These are phyloP conservation scores for Nakazawaea populi DNA, from an alignment of 805 yeast species.

Conservation along the genomic window DNA sequence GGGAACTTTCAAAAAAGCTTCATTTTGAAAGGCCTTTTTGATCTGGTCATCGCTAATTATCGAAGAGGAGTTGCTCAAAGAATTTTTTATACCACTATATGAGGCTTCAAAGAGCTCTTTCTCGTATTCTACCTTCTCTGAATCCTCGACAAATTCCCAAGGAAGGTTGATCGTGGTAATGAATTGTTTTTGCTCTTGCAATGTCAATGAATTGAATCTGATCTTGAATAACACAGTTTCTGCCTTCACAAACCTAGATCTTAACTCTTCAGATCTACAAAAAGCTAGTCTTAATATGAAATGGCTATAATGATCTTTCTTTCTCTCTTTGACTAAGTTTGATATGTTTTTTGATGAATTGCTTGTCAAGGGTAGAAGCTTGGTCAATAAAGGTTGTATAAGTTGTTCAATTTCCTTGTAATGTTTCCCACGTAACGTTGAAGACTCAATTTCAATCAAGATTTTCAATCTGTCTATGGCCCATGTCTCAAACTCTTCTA, in stretches of 20 bases:
- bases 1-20: conserved; percentile 75
- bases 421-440: conserved; percentile 56
- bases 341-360: conserved; percentile 31
- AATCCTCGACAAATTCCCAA: conserved; percentile 61
- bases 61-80: conserved; percentile 23
- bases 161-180: conserved; percentile 60
- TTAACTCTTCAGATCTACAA: conserved; percentile 78
- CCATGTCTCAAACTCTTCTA: conserved; percentile 93
- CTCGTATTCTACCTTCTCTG: conserved; percentile 49
- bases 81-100: conserved; percentile 32
- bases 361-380: conserved; percentile 57
- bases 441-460: conserved; percentile 77
- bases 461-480: conserved; percentile 87
- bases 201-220: conserved; percentile 59
- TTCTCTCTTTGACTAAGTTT: conserved; percentile 50
- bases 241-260: conserved; percentile 71
- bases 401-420: conserved; percentile 59
- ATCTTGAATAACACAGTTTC: conserved; percentile 72
- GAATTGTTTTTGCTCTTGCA: conserved; percentile 65
- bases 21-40: conserved; percentile 46
- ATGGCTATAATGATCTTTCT: conserved; percentile 90
- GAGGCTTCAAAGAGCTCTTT: conserved; percentile 52
- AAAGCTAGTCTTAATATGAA: conserved; percentile 84
- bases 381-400: conserved; percentile 60
- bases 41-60: conserved; percentile 44